Conservation (phyloP, 768 basidiomycete species). For the Coprinopsis marcescibilis region DNA sequence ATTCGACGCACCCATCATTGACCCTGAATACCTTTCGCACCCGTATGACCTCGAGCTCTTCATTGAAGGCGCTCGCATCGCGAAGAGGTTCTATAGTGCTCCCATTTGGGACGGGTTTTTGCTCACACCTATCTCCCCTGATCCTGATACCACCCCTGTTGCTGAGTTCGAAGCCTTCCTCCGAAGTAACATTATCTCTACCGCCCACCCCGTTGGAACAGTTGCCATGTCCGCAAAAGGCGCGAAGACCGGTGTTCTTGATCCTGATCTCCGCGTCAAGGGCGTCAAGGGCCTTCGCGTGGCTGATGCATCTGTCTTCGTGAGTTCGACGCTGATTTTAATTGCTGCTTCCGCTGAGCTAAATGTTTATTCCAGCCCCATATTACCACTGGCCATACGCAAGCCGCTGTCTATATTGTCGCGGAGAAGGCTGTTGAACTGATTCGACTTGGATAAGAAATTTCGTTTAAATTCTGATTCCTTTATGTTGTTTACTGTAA, state of each 20-base stretch:
- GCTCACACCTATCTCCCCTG: slow-evolving; percentile 9
- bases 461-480: no score
- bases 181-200: slow-evolving; percentile 7
- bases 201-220: slow-evolving; percentile 18
- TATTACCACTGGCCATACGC: slow-evolving; percentile 22
- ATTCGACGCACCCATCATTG: slow-evolving; percentile 9
- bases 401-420: slow-evolving; percentile 24
- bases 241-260: slow-evolving; percentile 20
- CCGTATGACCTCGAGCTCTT: slow-evolving; percentile 11
- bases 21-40: slow-evolving; percentile 7
- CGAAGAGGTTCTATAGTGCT: slow-evolving; percentile 12
- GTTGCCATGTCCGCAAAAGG: slow-evolving; percentile 18
- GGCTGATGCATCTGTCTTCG: slow-evolving; percentile 13
- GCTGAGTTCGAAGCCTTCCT: slow-evolving; percentile 13
- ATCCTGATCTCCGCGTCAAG: slow-evolving; percentile 25
- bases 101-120: slow-evolving; percentile 7
- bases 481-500: no score
- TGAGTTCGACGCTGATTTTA: not conserved
- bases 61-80: slow-evolving; percentile 11
- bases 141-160: slow-evolving; percentile 8
- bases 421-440: slow-evolving; percentile 28
- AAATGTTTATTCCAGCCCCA: slow-evolving; percentile 13
- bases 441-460: no score
- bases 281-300: slow-evolving; percentile 20
- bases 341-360: not conserved